Base-by-base conservation (phyloP, 73 alveolate genomes). In the Tetrahymena elliotti region DNA sequence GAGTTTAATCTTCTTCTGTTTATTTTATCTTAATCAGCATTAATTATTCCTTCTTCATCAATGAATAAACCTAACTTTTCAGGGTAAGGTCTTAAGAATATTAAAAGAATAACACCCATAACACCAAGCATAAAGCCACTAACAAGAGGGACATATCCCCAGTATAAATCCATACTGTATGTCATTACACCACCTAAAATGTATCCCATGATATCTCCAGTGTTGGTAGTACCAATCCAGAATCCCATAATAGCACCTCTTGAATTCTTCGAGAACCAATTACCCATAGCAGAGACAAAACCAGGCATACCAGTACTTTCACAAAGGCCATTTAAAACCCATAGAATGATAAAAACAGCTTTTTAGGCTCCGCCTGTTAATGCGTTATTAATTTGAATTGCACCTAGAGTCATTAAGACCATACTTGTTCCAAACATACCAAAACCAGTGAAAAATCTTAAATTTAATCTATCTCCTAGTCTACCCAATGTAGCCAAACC, bases 401-500 rank as follows among this genome's bases (percentile, higher is more conserved):
- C 33, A 52, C 94, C 93, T 20, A 93, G 47, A 83, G 93, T 40
- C 53, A 82, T 34, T 52, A 94, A 33, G 37, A 93, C 53, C 18
- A 93, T 93, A 35, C 38, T 24, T 16, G 95, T 93, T 38, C 93
- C 84, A 35, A 94, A 39, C 82, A 93, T 83, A 18, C 96, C 94
- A 35, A 94, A 31, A 22, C 93, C 94, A 18, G 93, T 83, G 40
- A 93, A 82, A 20, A 36, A 92, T 84, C 84, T 94, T 40, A 94
- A 53, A 83, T 92, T 94, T 27, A 53, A 36, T 94, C 53, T 94
- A 41, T 93, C 92, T 9, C 83, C 92, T 34, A 83, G 36, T 11
- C 93, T 94, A 9, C 96, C 96, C 13, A 94, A 53, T 6, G 68
- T 94, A 35, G 92, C 93, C 96, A 94, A 83, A 16, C 96, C 94